phyloP scores from a whole-genome alignment of 257 asterid genomes.

The Forsythia suspensa region DNA sequence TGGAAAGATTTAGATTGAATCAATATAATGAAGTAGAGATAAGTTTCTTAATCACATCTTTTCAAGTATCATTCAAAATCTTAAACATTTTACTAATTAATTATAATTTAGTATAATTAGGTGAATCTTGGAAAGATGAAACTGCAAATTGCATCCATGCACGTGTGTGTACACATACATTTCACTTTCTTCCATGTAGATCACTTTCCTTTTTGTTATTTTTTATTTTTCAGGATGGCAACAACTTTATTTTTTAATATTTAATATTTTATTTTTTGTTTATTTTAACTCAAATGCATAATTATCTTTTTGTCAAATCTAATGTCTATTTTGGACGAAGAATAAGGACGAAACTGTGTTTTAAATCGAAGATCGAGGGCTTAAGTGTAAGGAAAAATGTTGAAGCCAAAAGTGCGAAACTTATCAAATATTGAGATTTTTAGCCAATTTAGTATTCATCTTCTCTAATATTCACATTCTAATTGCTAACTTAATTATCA shows the following conservation, averaged over 20 bases:
- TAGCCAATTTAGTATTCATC: too few species aligned
- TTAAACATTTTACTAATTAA: background rate
- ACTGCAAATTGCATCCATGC: background rate
- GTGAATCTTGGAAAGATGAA: background rate
- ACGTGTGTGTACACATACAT: background rate
- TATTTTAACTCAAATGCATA: background rate
- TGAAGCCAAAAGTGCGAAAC: too few species aligned
- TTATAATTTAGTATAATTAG: background rate
- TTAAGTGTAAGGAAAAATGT: too few species aligned
- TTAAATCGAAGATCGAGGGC: too few species aligned
- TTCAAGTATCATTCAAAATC: slow-evolving; percentile 19
- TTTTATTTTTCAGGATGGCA: background rate
- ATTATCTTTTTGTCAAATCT: background rate
- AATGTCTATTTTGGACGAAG: background rate
- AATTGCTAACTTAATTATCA: too few species aligned
- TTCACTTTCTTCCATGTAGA: background rate
- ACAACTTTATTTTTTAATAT: background rate
- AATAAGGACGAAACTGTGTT: too few species aligned
- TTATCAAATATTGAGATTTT: too few species aligned
- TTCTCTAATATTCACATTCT: too few species aligned
- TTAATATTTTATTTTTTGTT: too few species aligned
- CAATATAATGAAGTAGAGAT: background rate
- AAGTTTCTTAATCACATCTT: slow-evolving; percentile 16
- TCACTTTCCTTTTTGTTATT: background rate
- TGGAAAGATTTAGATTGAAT: background rate